Conservation (phyloP, 164 flowering plant genomes). For the Vitis labrusca region DNA sequence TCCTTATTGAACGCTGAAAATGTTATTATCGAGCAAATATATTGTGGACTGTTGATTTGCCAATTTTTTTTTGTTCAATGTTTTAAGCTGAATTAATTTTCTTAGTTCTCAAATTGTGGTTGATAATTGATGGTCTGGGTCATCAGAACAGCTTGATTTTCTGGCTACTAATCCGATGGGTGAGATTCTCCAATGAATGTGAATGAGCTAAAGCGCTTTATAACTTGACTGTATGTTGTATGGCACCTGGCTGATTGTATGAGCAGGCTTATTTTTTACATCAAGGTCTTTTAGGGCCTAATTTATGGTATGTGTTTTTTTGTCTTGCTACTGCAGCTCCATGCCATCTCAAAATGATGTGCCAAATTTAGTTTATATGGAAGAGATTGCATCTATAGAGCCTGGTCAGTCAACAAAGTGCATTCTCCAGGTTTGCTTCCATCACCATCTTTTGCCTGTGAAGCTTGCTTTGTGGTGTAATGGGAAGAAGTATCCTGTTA, state of each 20-base stretch:
- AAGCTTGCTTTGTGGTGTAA: constrained; percentile 61
- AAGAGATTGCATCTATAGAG: constrained; percentile 61
- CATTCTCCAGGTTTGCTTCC: constrained; percentile 66
- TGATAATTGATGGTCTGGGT: background rate
- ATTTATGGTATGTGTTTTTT: background rate
- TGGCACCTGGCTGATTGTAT: background rate
- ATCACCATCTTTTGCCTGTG: constrained; percentile 88
- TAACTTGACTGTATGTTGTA: background rate
- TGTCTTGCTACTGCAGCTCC: constrained; percentile 45
- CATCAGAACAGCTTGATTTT: background rate
- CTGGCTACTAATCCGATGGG: background rate
- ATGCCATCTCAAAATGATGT: constrained; percentile 31
- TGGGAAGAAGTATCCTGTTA: constrained; percentile 61
- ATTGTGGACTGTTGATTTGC: background rate
- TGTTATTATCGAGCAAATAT: no score
- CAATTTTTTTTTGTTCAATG: background rate
- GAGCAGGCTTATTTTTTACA: background rate
- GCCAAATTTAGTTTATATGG: constrained; percentile 62
- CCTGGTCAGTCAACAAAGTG: constrained; percentile 61
- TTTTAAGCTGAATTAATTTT: constrained; percentile 1
- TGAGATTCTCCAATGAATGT: background rate
- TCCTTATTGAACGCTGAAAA: no score
- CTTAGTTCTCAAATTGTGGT: background rate
- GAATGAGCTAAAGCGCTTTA: no score
- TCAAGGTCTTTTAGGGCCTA: background rate